Evolutionary conservation across 176 grass and related monocot genomes (phyloP).

Genomic region (Secale cereale): DNA sequence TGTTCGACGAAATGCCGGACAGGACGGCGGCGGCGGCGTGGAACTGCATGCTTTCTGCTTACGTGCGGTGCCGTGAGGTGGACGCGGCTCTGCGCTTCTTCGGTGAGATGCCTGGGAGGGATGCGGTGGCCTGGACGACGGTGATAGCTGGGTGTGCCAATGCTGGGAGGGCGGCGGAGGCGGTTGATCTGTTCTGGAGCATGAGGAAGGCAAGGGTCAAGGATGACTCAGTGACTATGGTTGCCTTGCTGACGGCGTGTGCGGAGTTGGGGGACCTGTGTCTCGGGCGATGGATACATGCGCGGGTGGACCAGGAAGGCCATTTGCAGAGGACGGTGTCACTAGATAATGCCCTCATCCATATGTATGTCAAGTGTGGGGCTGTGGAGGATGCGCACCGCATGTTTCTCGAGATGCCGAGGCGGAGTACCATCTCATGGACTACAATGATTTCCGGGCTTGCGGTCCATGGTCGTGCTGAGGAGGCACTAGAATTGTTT

Average conservation of each 20-base stretch:
- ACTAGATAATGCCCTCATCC: slow-evolving; percentile 59
- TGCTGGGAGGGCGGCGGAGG: slow-evolving; percentile 30
- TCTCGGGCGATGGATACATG: slow-evolving; percentile 63
- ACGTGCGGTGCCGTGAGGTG: slow-evolving; percentile 33
- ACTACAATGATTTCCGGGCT: slow-evolving; percentile 75
- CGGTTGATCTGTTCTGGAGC: slow-evolving; percentile 44
- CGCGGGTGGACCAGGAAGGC: slow-evolving; percentile 4
- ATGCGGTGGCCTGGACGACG: slow-evolving; percentile 57
- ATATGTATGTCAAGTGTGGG: slow-evolving; percentile 63
- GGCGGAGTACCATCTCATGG: slow-evolving; percentile 58
- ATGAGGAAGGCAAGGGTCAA: slow-evolving; percentile 47
- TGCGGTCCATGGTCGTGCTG: slow-evolving; percentile 33
- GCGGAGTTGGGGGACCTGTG: slow-evolving; percentile 43
- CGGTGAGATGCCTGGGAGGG: slow-evolving; percentile 39
- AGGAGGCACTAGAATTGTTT: slow-evolving; percentile 59
- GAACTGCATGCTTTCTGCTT: slow-evolving; percentile 64
- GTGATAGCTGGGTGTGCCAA: slow-evolving; percentile 50
- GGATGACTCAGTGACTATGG: slow-evolving; percentile 47
- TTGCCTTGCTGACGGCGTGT: slow-evolving; percentile 49
- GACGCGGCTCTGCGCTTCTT: slow-evolving; percentile 38
- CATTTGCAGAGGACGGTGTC: slow-evolving; percentile 9
- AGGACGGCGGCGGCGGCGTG: slow-evolving; percentile 32
- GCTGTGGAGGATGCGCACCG: slow-evolving; percentile 40
- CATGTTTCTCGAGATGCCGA: slow-evolving; percentile 55
- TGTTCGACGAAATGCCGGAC: slow-evolving; percentile 54